Conservation (phyloP, 345 rosid genomes). For the Rhodamnia rubescens region DNA sequence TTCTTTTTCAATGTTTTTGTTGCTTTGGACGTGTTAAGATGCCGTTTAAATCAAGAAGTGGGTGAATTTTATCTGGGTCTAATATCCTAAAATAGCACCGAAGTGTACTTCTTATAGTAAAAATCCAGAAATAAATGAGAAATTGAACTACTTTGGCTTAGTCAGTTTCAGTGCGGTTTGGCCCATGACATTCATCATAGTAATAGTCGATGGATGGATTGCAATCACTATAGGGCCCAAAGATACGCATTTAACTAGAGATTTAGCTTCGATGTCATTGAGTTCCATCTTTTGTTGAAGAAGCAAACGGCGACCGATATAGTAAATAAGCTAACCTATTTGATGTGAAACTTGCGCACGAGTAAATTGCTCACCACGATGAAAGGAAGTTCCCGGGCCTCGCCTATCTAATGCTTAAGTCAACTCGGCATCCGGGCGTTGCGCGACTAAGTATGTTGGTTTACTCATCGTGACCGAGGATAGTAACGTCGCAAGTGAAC, state of each 20-base stretch:
- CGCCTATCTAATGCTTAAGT: not conserved
- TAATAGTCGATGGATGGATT: not conserved
- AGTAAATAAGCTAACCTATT: not conserved
- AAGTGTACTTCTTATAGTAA: not conserved
- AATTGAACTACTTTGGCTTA: not conserved
- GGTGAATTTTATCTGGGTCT: not conserved
- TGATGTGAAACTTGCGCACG: not conserved
- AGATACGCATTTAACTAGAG: not conserved
- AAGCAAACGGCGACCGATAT: not conserved
- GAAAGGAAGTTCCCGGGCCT: no score
- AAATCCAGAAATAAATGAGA: not conserved
- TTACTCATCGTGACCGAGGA: not conserved
- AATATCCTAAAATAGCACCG: not conserved
- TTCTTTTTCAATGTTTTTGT: not conserved
- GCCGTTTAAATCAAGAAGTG: not conserved
- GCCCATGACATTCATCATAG: not conserved
- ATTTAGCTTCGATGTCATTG: not conserved
- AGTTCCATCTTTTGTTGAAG: no score
- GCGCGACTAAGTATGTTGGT: not conserved
- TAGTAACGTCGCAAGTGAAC: not conserved
- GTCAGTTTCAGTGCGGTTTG: not conserved
- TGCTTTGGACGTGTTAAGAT: not conserved
- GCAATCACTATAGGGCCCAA: not conserved
- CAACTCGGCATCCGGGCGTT: not conserved
- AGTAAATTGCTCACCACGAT: no score